Evolutionary conservation across 179 eudicot genomes (phyloP).

Genomic region (Vitellaria paradoxa): DNA sequence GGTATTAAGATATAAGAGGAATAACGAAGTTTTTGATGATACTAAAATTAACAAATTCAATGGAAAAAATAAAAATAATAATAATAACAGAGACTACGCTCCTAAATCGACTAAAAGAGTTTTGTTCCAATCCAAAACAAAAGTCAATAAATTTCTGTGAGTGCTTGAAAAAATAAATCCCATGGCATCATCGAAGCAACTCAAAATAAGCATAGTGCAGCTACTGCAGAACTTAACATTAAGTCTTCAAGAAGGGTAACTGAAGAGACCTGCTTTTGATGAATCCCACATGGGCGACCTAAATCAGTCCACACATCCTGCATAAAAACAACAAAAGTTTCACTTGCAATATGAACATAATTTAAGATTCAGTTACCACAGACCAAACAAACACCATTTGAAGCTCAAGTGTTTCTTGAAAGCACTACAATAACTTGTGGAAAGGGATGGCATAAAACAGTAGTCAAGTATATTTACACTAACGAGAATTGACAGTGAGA

Average conservation of each 20-base stretch:
- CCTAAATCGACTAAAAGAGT: not conserved
- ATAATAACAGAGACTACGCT: not conserved
- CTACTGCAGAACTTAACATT: not conserved
- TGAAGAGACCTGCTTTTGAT: slow-evolving; percentile 82
- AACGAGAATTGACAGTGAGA: not conserved
- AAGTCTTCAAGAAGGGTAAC: not conserved
- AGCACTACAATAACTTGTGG: not conserved
- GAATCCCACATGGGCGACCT: slow-evolving; percentile 92
- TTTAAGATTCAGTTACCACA: not conserved
- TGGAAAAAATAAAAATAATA: not conserved
- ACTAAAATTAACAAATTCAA: not conserved
- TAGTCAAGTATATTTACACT: not conserved
- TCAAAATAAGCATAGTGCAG: not conserved
- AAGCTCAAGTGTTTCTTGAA: not conserved
- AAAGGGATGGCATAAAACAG: not conserved
- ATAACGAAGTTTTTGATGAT: not conserved
- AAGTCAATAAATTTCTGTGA: not conserved
- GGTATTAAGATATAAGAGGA: not conserved
- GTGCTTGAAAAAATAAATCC: not conserved
- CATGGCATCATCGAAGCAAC: not conserved
- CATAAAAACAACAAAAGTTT: slow-evolving; percentile 12
- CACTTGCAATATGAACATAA: not conserved
- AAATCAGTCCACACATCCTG: slow-evolving; percentile 98
- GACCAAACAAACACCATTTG: not conserved
- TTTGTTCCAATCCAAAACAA: not conserved